Evolutionary conservation across 805 yeast genomes (phyloP), one percentile per base, ranked within the genome.

Genomic region (Candida maltosa): DNA sequence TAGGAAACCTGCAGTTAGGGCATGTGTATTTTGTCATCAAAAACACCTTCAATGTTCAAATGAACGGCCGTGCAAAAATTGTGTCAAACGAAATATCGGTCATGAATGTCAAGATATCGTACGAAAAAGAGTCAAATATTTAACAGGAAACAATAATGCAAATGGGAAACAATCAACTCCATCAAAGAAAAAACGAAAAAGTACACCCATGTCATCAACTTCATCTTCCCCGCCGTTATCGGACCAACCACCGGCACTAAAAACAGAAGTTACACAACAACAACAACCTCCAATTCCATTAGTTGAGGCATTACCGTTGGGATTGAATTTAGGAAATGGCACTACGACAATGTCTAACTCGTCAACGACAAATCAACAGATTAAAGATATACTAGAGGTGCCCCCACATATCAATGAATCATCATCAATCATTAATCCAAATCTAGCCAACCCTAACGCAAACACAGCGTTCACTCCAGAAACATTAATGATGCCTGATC

Each of bases 21-120:
- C 91, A 2, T 83, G 93, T 49, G 69, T 69, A 14, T 80, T 81
- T 51, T 83, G 91, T 54, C 87, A 83, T 50, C 58, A 69, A 17
- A 83, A 83, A 44, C 93, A 83, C 48, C 64, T 83, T 10, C 89
- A 83, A 46, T 83, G 91, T 54, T 84, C 83, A 41, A 60, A 73
- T 38, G 66, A 70, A 18, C 60, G 93, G 38, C 91, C 93, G 0
- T 83, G 91, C 48, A 70, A 70, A 44, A 83, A 83, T 51, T 83
- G 93, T 57, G 47, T 68, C 15, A 83, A 82, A 51, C 57, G 89
- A 38, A 75, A 76, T 16, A 52, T 76, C n/a, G 71, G 62, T 2
- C 72, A 65, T 35, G 48, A 64, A 9, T 83, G 93, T 53, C 62
- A 59, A 24, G 85, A 82, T 51, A 74, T 78, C 5, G 70, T 69